These are phyloP conservation scores for Mucor circinelloides DNA, from an alignment of 371 early-diverging fungal genomes.

Conservation along the genomic window DNA sequence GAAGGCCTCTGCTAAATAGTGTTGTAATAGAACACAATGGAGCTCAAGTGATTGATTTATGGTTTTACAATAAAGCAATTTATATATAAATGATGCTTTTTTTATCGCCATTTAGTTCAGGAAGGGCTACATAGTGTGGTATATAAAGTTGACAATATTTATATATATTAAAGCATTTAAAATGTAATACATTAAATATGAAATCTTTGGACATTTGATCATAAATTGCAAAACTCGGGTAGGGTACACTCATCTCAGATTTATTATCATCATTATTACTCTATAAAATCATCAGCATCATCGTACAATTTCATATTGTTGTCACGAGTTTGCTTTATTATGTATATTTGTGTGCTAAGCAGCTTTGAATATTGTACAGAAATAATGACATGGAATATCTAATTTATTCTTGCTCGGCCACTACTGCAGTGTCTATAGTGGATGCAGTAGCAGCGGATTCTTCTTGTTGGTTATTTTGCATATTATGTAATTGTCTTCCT, in stretches of 20 bases:
- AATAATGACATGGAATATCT: neutral
- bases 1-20: neutral
- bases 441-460: neutral
- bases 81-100: neutral
- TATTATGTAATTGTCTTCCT: slow-evolving; percentile 67
- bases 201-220: neutral
- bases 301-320: slow-evolving; percentile 8
- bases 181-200: neutral
- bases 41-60: slow-evolving; percentile 10
- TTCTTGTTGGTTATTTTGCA: slow-evolving; percentile 23
- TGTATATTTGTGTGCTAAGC: neutral
- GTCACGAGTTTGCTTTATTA: slow-evolving; percentile 10
- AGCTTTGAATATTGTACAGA: neutral
- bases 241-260: slow-evolving; percentile 13
- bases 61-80: neutral
- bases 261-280: neutral
- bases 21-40: neutral
- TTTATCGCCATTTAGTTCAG: neutral
- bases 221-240: neutral
- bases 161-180: neutral
- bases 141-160: neutral
- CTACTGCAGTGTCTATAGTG: neutral
- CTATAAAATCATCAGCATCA: neutral
- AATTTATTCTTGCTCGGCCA: neutral
- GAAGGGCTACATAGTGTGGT: neutral